Percentiles rank a stretch among this genome's conserved stretches.
Conservation (phyloP, 768 basidiomycete species). For the Boletus barrowsii region DNA sequence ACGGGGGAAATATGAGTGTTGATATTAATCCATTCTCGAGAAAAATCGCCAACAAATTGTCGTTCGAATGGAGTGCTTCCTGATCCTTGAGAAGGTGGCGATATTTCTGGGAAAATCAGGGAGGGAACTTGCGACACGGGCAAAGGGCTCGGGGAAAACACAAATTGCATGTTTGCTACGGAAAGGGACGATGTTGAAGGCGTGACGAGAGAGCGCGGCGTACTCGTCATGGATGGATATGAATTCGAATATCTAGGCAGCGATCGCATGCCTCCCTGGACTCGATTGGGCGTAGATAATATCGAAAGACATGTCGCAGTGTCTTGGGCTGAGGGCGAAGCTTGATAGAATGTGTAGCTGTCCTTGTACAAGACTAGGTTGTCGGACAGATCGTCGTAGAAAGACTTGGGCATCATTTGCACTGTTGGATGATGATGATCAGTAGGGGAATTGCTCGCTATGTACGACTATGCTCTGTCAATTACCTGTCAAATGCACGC, state of each 20-base stretch:
- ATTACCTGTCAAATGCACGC: slow-evolving; percentile 18
- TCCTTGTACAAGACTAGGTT: slow-evolving; percentile 7
- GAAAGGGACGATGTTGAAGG: slow-evolving; percentile 14
- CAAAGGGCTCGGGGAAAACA: slow-evolving; percentile 31
- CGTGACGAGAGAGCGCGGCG: slow-evolving; percentile 7
- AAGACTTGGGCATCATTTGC: background rate
- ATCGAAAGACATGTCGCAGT: background rate
- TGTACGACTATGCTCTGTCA: background rate
- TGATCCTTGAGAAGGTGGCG: slow-evolving; percentile 26
- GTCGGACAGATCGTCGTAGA: slow-evolving; percentile 9
- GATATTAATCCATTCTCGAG: slow-evolving; percentile 17
- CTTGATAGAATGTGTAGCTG: slow-evolving; percentile 5
- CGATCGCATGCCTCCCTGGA: background rate
- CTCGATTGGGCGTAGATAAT: slow-evolving; percentile 16
- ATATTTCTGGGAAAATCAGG: slow-evolving; percentile 23
- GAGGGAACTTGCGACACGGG: slow-evolving; percentile 14
- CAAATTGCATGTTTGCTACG: slow-evolving; percentile 5
- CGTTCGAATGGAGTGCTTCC: slow-evolving; percentile 29
- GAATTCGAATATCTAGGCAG: background rate
- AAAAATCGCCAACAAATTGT: slow-evolving; percentile 23
- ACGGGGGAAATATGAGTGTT: slow-evolving; percentile 25
- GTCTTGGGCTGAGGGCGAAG: slow-evolving; percentile 1
- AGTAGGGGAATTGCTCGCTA: background rate
- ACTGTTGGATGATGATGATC: background rate
- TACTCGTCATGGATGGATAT: background rate